Percentiles rank a stretch among this genome's conserved stretches.
Conservation (phyloP, 2,329 filamentous ascomycete genomes). For the Cladosporium sphaerospermum region DNA sequence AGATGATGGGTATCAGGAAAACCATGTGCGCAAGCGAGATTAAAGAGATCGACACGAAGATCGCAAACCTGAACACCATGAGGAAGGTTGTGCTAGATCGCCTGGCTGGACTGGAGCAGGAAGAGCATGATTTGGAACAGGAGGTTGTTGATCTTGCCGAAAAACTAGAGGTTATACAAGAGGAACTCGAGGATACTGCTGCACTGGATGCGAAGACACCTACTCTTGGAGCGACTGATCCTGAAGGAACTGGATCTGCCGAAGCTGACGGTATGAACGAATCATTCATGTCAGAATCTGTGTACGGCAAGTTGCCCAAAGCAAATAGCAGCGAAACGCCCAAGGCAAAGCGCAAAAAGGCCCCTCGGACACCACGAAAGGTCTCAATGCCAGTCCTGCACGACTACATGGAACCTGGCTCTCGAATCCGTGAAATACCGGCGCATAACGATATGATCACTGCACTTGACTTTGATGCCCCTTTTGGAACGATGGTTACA, state of each 20-base stretch:
- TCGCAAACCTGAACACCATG: constrained; percentile 88
- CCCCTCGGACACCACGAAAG: constrained; percentile 30
- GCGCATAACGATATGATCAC: constrained; percentile 86
- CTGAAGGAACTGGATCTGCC: constrained; percentile 30
- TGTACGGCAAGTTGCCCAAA: constrained; percentile 82
- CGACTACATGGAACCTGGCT: constrained; percentile 88
- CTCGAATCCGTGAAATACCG: constrained; percentile 78
- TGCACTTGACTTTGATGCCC: constrained; percentile 91
- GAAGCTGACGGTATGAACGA: constrained; percentile 43
- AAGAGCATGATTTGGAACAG: constrained; percentile 83
- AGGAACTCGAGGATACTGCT: constrained; percentile 49
- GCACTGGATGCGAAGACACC: constrained; percentile 39
- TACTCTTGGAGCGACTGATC: constrained; percentile 16
- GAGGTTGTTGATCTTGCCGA: constrained; percentile 62
- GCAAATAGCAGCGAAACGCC: constrained; percentile 31
- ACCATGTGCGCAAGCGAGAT: constrained; percentile 98
- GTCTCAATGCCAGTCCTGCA: constrained; percentile 93
- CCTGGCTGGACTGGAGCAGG: constrained; percentile 78
- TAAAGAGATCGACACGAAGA: constrained; percentile 92
- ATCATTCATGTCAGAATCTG: constrained; percentile 93
- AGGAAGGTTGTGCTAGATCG: constrained; percentile 84
- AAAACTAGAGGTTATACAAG: constrained; percentile 57
- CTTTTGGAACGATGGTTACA: constrained; percentile 91
- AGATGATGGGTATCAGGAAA: constrained; percentile 87
- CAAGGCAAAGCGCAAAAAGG: constrained; percentile 31